Base-by-base conservation (phyloP, 2,329 filamentous ascomycete species). In the Penicillium italicum region DNA sequence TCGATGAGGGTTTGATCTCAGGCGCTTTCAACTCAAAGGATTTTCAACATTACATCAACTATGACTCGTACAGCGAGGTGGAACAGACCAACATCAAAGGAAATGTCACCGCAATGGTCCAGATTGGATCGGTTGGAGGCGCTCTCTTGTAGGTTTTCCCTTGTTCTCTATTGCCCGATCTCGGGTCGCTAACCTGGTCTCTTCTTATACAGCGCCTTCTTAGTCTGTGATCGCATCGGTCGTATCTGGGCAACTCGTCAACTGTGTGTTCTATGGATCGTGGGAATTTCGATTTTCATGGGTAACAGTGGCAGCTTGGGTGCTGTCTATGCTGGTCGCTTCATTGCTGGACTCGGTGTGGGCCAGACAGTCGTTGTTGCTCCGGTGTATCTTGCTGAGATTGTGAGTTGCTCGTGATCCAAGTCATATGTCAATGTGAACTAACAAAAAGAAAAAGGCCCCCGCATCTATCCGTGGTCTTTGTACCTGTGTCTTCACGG, bases 81-180 rank as follows among this genome's bases (percentile, higher is more conserved):
- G 79, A 83, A 44, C 77, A 82, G 67, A 85, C 87, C 58, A 85
- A 89, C 69, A 85, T 87, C 74, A 85, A 88, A 73, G 85, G 82
- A 63, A 92, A 92, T 71, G 87, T 92, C 53, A 87, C 88, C 1
- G 83, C 87, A 45, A 92, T 92, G 89, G 89, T 92, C 0, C 89
- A 91, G 72, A 84, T 91, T 65, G 89, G 89, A 24, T 88, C 84
- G 24, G 87, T 92, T 30, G 85, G 78, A 4, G 89, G 89, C 41
- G 86, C 88, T 30, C 77, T 90, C 31, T 79, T 87, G 77, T 79
- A 66, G 59, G 75, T 68, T 20, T 67, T 11, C 36, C 5, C 12
- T 38, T 28, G 20, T 1, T 18, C 9, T 10, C 31, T 16, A n/a
- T 30, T 22, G 10, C 42, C 20, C 11, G 28, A 33, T 18, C 9